Percentiles rank a stretch among this genome's conserved stretches.
Conservation (phyloP, 2,329 filamentous ascomycete genomes). For the Saccharata proteae region DNA sequence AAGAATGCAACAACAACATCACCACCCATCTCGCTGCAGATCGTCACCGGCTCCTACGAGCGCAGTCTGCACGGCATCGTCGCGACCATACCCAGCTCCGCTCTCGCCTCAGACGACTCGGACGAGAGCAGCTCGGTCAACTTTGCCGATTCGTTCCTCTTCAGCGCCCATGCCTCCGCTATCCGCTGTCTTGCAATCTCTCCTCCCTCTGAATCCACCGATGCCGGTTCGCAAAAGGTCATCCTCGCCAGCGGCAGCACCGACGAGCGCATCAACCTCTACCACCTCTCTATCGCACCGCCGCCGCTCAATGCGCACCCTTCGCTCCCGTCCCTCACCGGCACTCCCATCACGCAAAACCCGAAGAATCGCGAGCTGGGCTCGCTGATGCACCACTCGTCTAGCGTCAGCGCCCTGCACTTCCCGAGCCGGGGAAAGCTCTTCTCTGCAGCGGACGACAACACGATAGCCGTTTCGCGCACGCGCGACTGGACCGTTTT, state of each 20-base stretch:
- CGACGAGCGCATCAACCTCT: constrained; percentile 91
- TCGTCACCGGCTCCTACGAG: constrained; percentile 90
- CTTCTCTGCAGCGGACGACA: constrained; percentile 79
- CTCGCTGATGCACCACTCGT: constrained; percentile 73
- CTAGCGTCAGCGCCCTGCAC: constrained; percentile 63
- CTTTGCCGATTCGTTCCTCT: constrained; percentile 89
- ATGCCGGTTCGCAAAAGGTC: constrained; percentile 62
- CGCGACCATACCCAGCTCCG: constrained; percentile 46
- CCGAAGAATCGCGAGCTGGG: constrained; percentile 79
- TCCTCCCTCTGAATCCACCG: constrained; percentile 45
- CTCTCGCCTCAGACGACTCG: constrained; percentile 1
- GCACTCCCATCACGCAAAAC: constrained; percentile 70
- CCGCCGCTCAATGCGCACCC: constrained; percentile 44
- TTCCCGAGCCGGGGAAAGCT: constrained; percentile 85
- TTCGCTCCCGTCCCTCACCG: constrained; percentile 54
- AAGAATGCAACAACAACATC: neutral
- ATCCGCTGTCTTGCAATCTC: constrained; percentile 84
- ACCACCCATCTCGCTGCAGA: constrained; percentile 51
- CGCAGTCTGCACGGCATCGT: constrained; percentile 82
- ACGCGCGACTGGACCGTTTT: constrained; percentile 83
- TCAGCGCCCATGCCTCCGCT: constrained; percentile 83
- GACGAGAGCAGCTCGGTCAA: constrained; percentile 30
- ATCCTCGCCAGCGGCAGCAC: constrained; percentile 84
- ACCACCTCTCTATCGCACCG: constrained; percentile 57
- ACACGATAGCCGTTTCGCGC: constrained; percentile 75